Evolutionary conservation across 495 filamentous ascomycete species (phyloP).

Genomic region (Aspergillus bertholletiae): DNA sequence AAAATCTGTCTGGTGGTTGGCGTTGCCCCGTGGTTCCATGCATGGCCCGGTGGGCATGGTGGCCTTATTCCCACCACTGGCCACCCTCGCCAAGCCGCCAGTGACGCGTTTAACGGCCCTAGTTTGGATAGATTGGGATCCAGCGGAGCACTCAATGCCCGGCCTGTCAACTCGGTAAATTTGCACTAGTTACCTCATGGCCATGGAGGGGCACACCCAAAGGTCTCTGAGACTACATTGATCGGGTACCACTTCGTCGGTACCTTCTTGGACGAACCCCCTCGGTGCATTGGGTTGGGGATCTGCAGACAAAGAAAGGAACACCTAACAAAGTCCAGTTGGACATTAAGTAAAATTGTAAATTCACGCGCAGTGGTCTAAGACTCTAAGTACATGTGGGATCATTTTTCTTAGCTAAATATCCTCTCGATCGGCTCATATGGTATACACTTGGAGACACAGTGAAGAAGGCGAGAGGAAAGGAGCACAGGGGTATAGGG

Average conservation of each 20-base stretch:
- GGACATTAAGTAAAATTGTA: too few species aligned
- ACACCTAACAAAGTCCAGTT: too few species aligned
- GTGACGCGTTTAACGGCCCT: background rate
- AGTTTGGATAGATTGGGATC: background rate
- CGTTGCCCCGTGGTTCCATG: too few species aligned
- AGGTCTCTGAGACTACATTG: background rate
- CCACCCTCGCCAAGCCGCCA: background rate
- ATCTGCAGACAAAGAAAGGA: too few species aligned
- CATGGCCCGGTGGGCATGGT: background rate
- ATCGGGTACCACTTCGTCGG: background rate
- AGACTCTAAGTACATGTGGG: too few species aligned
- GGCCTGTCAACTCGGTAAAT: background rate
- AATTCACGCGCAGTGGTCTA: too few species aligned
- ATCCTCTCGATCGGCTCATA: too few species aligned
- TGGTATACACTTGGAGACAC: background rate
- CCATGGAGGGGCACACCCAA: background rate
- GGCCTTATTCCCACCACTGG: background rate
- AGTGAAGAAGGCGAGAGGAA: background rate
- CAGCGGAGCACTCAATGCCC: too few species aligned
- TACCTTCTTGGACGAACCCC: background rate
- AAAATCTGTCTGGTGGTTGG: too few species aligned
- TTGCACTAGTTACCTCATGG: background rate
- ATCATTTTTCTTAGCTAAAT: too few species aligned
- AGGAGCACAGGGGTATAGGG: background rate
- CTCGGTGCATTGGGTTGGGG: background rate